A percentile compares a stretch with the other conserved stretches of the same genome.
phyloP scores from a whole-genome alignment of 1,139 yeast genomes.

The Meyerozyma smithsonii region DNA sequence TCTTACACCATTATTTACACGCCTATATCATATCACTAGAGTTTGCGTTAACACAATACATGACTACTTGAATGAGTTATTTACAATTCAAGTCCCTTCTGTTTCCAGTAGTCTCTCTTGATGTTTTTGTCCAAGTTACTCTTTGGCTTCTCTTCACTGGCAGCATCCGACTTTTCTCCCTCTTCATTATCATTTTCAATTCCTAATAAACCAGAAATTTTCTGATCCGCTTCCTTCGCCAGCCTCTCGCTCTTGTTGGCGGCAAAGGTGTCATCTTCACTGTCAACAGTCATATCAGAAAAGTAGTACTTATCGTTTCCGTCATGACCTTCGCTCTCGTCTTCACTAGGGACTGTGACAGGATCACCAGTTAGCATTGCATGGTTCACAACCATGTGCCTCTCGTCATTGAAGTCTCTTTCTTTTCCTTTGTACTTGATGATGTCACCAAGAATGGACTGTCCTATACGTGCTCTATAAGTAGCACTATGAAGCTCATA shows the following conservation, averaged over 20 bases:
- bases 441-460: conserved; percentile 76
- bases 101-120: conserved; percentile 41
- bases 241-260: conserved; percentile 6
- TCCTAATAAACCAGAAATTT: conserved; percentile 25
- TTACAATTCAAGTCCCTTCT: conserved; percentile 36
- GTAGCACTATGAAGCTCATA: conserved; percentile 54
- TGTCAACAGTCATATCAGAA: conserved; percentile 41
- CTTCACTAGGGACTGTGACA: conserved; percentile 5
- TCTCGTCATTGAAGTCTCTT: conserved; percentile 77
- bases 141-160: conserved; percentile 7
- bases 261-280: conserved; percentile 23
- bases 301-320: conserved; percentile 37
- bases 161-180: conserved; percentile 1
- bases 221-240: conserved; percentile 14
- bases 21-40: too few relatives aligned
- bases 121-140: conserved; percentile 29
- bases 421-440: conserved; percentile 71
- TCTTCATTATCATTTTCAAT: conserved; percentile 8
- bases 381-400: conserved; percentile 57
- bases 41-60: too few relatives aligned
- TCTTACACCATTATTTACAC: too few relatives aligned
- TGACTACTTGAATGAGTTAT: neutral
- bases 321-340: conserved; percentile 29
- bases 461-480: conserved; percentile 64
- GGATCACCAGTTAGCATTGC: conserved; percentile 39